Evolutionary conservation across 2,329 filamentous ascomycete species (phyloP), one percentile per base, ranked within the genome.

Genomic region (Arthrobotrys musiformis): DNA sequence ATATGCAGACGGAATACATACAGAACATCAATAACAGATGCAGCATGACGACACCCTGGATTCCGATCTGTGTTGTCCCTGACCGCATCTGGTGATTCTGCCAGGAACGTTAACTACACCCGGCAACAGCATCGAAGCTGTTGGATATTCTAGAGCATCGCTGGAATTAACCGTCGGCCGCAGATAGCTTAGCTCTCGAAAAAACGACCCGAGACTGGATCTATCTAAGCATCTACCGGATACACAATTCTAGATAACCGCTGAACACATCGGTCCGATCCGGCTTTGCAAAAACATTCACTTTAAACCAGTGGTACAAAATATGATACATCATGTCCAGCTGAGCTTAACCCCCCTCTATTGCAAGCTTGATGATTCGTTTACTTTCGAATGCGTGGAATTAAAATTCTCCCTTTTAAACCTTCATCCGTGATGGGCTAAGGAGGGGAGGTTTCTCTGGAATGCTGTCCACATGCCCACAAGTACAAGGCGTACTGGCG

Each of bases 401-500:
- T 60, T 42, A 2, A n/a, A 26, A 28, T 40, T 58, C 33, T 30
- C 40, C 37, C 63, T 66, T 73, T 60, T 60, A 37, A 58, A 42
- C 6, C 42, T 9, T 11, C 54, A 11, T 22, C 44, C 17, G 37
- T 19, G 33, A 3, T 37, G 52, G 37, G 13, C 33, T 46, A 22
- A 48, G 33, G 37, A 30, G 60, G 52, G 19, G 37, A 4, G 2
- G 22, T 7, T 5, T 35, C 37, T 60, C 28, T 73, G 70, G 70
- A 75, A 75, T 75, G 70, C 35, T 76, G 70, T 69, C 63, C 70
- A 76, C 63, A 69, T 76, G 70, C 22, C 19, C 56, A 19, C 17
- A 28, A 64, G 11, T n/a, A n/a, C n/a, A n/a, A n/a, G n/a, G n/a
- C n/a, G n/a, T n/a, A n/a, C n/a, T n/a, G n/a, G 37, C 2, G 40